Conservation (phyloP, 2,329 filamentous ascomycete genomes). For the Botrytis deweyae region DNA sequence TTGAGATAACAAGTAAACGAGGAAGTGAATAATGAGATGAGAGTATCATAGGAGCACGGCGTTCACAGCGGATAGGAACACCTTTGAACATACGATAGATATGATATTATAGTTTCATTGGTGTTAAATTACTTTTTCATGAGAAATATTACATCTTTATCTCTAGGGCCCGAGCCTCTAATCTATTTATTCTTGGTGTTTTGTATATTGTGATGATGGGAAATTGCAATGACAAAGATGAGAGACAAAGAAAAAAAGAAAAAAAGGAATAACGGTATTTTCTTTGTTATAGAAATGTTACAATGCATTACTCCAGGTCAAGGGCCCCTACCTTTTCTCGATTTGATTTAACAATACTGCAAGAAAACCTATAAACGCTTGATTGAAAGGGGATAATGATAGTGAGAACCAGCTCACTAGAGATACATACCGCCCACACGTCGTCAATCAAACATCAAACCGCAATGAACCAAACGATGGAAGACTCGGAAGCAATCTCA, state of each 20-base stretch:
- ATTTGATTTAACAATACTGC: neutral
- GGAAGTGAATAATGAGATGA: neutral
- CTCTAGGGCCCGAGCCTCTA: slow-evolving; percentile 1
- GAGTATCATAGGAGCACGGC: slow-evolving; percentile 11
- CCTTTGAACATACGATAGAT: neutral
- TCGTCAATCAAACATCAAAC: neutral
- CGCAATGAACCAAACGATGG: neutral
- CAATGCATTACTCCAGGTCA: neutral
- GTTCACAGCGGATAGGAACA: neutral
- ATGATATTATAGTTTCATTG: slow-evolving; percentile 2
- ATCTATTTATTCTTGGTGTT: neutral
- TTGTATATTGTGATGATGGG: neutral
- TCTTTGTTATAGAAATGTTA: neutral
- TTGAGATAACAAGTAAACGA: neutral
- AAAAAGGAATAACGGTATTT: neutral
- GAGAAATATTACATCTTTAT: neutral
- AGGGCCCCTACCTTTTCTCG: neutral
- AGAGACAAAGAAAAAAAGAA: neutral
- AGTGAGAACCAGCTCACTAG: neutral
- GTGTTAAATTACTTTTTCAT: neutral
- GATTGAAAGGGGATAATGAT: neutral
- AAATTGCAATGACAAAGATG: too few species aligned
- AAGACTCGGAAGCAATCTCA: neutral
- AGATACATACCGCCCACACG: neutral
- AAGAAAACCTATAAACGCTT: neutral